phyloP scores from a whole-genome alignment of 2,329 filamentous ascomycete species.

The Fusarium hostae region DNA sequence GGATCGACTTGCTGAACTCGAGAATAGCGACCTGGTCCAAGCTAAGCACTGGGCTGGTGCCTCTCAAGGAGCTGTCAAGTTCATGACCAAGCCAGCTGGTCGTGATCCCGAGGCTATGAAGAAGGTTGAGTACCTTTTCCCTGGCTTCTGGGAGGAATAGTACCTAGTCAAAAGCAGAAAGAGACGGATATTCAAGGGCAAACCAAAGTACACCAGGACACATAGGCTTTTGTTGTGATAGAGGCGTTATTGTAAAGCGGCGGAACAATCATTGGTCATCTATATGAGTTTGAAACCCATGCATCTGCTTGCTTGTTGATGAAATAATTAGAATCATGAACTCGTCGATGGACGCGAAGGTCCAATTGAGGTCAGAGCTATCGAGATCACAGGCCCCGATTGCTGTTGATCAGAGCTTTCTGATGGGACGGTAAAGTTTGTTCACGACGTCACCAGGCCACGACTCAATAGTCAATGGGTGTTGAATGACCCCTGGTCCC shows the following conservation, averaged over 20 bases:
- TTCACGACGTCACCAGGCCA: constrained; percentile 2
- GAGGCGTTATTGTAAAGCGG: constrained; percentile 24
- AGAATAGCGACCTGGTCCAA: constrained; percentile 78
- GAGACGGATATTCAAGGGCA: background rate
- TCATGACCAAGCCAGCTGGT: constrained; percentile 83
- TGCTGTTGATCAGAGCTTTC: constrained; percentile 7
- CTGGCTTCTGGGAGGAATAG: constrained; percentile 72
- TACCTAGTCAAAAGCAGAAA: background rate
- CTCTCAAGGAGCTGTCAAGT: constrained; percentile 79
- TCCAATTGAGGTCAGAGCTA: constrained; percentile 5
- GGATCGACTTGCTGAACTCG: constrained; percentile 82
- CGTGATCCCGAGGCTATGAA: constrained; percentile 78
- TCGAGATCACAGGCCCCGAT: constrained; percentile 3
- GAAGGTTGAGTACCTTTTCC: constrained; percentile 88
- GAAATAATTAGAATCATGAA: background rate
- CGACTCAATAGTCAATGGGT: constrained; percentile 24
- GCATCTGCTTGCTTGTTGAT: background rate
- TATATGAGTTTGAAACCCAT: background rate
- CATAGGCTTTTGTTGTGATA: constrained; percentile 17
- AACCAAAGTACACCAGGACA: constrained; percentile 4
- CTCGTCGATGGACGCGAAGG: background rate
- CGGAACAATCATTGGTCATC: constrained; percentile 11
- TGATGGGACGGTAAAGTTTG: constrained; percentile 6
- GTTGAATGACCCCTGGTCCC: constrained; percentile 39
- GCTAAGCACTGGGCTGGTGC: constrained; percentile 85